Evolutionary conservation across 2,329 filamentous ascomycete genomes (phyloP), one percentile per base, ranked within the genome.

Genomic region (Fusarium secorum): DNA sequence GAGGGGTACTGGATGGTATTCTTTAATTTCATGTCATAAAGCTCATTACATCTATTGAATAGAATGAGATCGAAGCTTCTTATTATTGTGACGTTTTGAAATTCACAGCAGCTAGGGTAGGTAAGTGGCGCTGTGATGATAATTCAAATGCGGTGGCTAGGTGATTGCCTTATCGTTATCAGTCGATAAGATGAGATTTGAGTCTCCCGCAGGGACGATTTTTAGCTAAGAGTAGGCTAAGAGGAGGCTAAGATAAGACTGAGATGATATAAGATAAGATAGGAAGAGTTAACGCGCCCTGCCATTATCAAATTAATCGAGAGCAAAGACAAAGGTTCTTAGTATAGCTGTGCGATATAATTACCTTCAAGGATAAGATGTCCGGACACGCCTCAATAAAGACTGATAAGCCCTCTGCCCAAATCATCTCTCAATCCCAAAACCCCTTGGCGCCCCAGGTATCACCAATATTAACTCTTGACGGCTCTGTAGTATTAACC

Each of bases 21-120:
- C n/a, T n/a, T n/a, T n/a, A n/a, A 28, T 11, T 0, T 4, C 15
- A n/a, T 17, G 4, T 0, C 0, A n/a, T 7, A 7, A 5, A 45
- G 3, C 3, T 3, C 2, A 11, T n/a, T 8, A 5, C 2, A 8
- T 0, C 3, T 4, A 8, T 11, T 4, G 4, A n/a, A 24, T 13
- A n/a, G 4, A 7, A 7, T n/a, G 3, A 46, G 4, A 28, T n/a
- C 1, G 3, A 7, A 28, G 5, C 9, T 11, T 15, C 13, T 15
- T 6, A 4, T 28, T 14, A 0, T 6, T n/a, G 1, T 4, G 7
- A 11, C 0, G 5, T 11, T 28, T 17, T 30, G 3, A 17, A 22
- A 48, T 30, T 30, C 0, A 6, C 17, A 11, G 7, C 14, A 11
- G 15, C 3, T n/a, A 48, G 20, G 44, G 14, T 48, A 30, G 10